Evolutionary conservation across 106 monocot species (phyloP), one percentile per base, ranked within the genome.

Genomic region (Dioscorea dumetorum): DNA sequence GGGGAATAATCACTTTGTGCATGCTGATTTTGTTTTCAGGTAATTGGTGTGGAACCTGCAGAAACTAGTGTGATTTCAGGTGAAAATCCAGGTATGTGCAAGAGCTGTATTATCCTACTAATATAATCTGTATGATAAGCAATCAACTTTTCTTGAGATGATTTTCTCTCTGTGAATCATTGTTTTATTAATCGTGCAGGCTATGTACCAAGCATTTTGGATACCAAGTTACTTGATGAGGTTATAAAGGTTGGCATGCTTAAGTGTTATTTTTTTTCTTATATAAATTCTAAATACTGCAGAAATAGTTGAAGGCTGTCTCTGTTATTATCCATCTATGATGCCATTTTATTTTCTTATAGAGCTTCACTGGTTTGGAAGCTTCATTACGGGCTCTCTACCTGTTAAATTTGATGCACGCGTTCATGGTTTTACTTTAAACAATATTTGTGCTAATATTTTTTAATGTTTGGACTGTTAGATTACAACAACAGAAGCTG

Each of bases 31-130:
- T 59, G 16, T 58, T 68, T 10, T 52, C 72, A 97, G 95, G 78
- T 97, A 28, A 92, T 97, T 70, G 97, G 97, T 61, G 97, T 92
- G 24, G 97, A 92, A 66, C 97, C 97, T 76, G 84, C 97, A 61
- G 97, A 97, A 78, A 87, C 80, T 58, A 97, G 87, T 73, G 73
- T 87, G 11, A 83, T 97, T 63, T 92, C 89, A 62, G 97, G 92
- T 54, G 88, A 82, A 41, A 87, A 82, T 67, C 84, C 92, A 81
- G 95, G 95, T 89, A 59, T 67, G 58, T 41, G 63, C 16, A 8
- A 31, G 14, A 63, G 5, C 33, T 52, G 15, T 57, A 8, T 49
- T 49, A 22, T 1, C 24, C 10, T 24, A 60, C 22, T 60, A 62
- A 3, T 33, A 15, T 5, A 32, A 20, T 20, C 19, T 58, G 15